These are phyloP conservation scores for Alternaria infectoria DNA, from an alignment of 2,329 filamentous ascomycete genomes.

Conservation along the genomic window DNA sequence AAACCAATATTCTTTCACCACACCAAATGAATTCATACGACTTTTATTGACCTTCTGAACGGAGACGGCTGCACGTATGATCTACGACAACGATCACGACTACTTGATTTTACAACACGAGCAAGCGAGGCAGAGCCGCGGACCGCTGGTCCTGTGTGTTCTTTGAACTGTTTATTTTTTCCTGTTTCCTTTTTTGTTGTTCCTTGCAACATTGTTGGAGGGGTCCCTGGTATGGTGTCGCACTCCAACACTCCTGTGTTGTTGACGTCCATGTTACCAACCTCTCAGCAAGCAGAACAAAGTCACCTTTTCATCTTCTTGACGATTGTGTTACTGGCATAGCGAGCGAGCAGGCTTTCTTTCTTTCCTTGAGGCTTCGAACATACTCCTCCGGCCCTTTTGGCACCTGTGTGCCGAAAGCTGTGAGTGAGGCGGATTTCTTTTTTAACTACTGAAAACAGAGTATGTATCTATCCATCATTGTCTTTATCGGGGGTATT, in stretches of 20 bases:
- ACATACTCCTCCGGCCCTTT: constrained; percentile 12
- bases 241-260: constrained; percentile 15
- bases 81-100: constrained; percentile 27
- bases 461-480: constrained; percentile 17
- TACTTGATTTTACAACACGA: constrained; percentile 14
- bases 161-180: constrained; percentile 16
- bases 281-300: constrained; percentile 1
- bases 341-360: constrained; percentile 34
- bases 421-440: constrained; percentile 12
- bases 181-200: neutral
- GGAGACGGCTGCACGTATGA: constrained; percentile 35
- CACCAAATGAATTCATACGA: constrained; percentile 29
- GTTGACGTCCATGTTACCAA: constrained; percentile 2
- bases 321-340: constrained; percentile 49
- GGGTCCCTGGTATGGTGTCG: constrained; percentile 7
- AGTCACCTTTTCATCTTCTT: constrained; percentile 25
- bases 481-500: neutral
- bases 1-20: constrained; percentile 13
- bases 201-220: constrained; percentile 6
- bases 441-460: constrained; percentile 10
- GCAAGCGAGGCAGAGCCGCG: constrained; percentile 13
- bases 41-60: constrained; percentile 29
- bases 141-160: constrained; percentile 10
- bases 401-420: neutral
- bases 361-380: constrained; percentile 12